Evolutionary conservation across 2,329 filamentous ascomycete species (phyloP).

Genomic region (Trichoderma endophyticum): DNA sequence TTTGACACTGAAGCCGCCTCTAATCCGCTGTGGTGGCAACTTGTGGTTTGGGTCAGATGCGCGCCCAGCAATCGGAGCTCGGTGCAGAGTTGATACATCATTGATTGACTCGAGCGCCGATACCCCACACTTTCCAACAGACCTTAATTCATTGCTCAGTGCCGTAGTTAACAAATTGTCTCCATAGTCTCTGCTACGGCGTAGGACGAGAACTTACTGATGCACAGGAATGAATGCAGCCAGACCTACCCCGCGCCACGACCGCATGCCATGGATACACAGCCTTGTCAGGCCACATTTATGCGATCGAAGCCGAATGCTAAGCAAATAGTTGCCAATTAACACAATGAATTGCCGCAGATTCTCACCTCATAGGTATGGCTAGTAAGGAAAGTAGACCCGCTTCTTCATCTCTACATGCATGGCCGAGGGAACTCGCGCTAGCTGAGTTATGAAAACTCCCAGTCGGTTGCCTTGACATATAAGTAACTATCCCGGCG

Average conservation of each 20-base stretch:
- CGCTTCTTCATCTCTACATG: neutral
- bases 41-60: neutral
- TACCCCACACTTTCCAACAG: neutral
- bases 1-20: neutral
- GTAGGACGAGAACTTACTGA: neutral
- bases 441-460: neutral
- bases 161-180: neutral
- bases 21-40: neutral
- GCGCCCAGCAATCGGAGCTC: neutral
- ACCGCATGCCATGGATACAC: neutral
- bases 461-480: neutral
- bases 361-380: neutral
- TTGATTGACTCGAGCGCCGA: neutral
- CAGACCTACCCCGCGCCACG: neutral
- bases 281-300: neutral
- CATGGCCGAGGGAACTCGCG: neutral
- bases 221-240: neutral
- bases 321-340: neutral
- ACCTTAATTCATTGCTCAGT: neutral
- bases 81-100: neutral
- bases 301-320: neutral
- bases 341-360: neutral
- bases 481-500: neutral
- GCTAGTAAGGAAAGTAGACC: neutral
- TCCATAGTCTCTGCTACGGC: neutral